Base-by-base conservation (phyloP, 83 land plant species). In the Picea abies region DNA sequence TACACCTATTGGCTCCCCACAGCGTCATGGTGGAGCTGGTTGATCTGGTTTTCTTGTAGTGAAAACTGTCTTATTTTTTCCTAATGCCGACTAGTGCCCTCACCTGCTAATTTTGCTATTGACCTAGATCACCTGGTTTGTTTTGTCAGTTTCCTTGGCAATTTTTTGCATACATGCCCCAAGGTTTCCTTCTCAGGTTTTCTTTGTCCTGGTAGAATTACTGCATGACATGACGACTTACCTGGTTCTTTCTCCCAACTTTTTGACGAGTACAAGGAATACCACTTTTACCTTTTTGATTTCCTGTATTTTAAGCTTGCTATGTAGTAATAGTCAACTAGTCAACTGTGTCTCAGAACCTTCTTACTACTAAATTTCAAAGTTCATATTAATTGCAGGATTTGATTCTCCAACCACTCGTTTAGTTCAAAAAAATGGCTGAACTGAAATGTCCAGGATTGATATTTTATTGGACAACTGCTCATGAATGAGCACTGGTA, bases 1-100 rank as follows among this genome's bases (percentile, higher is more conserved):
- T 63, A 85, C 87, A 9, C 87, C 87, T 7, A 75, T 85, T 32
- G 87, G 87, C 72, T 84, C 85, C 52, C 83, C 85, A 32, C 85
- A 83, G n/a, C 80, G 80, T 41, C 80, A 83, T 76, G 83, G 83
- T 58, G 83, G 83, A 67, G 14, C 58, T 52, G 69, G 69, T 47
- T 81, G 58, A 81, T 79, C 26, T 41, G 6, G 71, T 80, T 14
- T 56, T 56, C 17, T 52, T 76, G 35, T 12, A 12, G 6, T 56
- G 19, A 56, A 76, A 76, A 3, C 62, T 52, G 61, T 26, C 35
- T 22, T 23, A 12, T 8, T 63, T 80, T 64, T 78, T 79, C 14
- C 58, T 32, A 58, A 60, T 32, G 19, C 37, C 44, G 12, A 63
- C 62, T 56, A 19, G 61, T 76, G 20, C 61, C 79, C 61, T 52